Evolutionary conservation across 2,329 filamentous ascomycete species (phyloP), one percentile per base, ranked within the genome.

Genomic region (Fusarium multiceps): DNA sequence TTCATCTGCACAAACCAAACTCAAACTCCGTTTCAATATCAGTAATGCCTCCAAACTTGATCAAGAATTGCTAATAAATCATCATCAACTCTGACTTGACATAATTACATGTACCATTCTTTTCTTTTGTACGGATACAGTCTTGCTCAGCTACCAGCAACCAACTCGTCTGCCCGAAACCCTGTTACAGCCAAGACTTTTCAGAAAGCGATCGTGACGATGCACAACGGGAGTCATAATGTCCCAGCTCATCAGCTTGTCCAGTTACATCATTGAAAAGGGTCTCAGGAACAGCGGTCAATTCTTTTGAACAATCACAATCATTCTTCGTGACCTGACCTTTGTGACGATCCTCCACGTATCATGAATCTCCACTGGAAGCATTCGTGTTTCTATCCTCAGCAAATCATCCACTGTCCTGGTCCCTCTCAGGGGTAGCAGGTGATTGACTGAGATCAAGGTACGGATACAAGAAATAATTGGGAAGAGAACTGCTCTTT

Each of bases 171-270:
- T 72, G 56, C 23, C 68, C 65, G 54, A 66, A 61, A 69, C 65
- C 68, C 30, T 72, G 68, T 69, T 48, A 69, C 68, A 66, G 64
- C 68, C 68, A 71, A 71, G 68, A 66, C 68, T 68, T 58, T 47
- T 65, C 68, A 69, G 40, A 69, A 55, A 71, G 55, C 63, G 59
- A 71, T 71, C 68, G 53, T 62, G 68, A 65, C 59, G 43, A 37
- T 65, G 48, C 55, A 53, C 66, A 65, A 60, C 49, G 25, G 21
- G 37, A 61, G 37, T 68, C 64, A 55, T 58, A 53, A 55, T 49
- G 50, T 30, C 69, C 65, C 60, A 69, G 41, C 50, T 53, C 65
- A 50, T 55, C 60, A 66, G 30, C 45, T 34, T 28, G 23, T 41
- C 40, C 40, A 50, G 55, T 66, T 66, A 62, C 66, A 69, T 69